Evolutionary conservation across 352 stramenopile species (phyloP).

Genomic region (Pythium apleroticum): DNA sequence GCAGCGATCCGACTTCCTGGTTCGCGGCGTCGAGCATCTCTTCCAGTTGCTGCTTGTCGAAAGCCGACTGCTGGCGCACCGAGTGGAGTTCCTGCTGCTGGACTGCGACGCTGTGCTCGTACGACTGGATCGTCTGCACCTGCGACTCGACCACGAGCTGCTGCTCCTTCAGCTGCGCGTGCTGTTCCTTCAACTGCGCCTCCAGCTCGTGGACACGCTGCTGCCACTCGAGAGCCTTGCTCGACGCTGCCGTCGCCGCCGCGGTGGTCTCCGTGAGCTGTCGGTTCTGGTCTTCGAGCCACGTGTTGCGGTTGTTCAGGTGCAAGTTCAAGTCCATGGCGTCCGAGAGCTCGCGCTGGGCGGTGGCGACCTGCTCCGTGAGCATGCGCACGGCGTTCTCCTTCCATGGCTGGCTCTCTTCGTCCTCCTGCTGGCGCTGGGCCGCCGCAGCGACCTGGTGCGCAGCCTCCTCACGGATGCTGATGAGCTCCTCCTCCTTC

Average conservation of each 20-base stretch:
- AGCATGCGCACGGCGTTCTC: constrained; percentile 59
- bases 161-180: background rate
- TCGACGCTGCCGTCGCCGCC: constrained; percentile 1
- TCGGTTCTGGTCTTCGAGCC: constrained; percentile 72
- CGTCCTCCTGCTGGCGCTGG: constrained; percentile 20
- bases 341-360: constrained; percentile 76
- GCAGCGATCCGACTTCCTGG: constrained; percentile 14
- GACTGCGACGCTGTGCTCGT: background rate
- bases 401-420: constrained; percentile 39
- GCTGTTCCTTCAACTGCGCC: constrained; percentile 5
- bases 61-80: background rate
- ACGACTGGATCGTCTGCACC: constrained; percentile 6
- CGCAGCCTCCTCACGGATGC: constrained; percentile 28
- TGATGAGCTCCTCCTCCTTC: constrained; percentile 53
- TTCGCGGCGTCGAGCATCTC: constrained; percentile 20
- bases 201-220: constrained; percentile 12
- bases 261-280: constrained; percentile 28
- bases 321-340: constrained; percentile 84
- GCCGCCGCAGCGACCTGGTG: constrained; percentile 22
- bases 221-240: constrained; percentile 16
- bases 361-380: constrained; percentile 66
- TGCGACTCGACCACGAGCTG: background rate
- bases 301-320: constrained; percentile 76
- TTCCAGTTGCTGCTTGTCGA: constrained; percentile 21
- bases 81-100: background rate